Evolutionary conservation across 164 flowering plant species (phyloP), one percentile per base, ranked within the genome.

Genomic region (Magnolia changhungtana): DNA sequence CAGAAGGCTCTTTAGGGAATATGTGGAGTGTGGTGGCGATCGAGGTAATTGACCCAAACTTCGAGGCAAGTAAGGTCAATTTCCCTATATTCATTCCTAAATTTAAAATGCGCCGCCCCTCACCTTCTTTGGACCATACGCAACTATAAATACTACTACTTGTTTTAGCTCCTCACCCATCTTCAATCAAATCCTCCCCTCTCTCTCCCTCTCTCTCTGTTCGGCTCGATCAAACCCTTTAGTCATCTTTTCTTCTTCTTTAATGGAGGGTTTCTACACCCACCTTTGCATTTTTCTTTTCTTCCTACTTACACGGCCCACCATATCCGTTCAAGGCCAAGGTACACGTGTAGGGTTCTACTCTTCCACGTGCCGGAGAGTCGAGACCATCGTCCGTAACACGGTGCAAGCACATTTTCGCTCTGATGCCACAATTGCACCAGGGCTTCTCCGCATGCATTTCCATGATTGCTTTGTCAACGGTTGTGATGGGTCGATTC

Each of bases 381-480:
- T 76, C 0, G 93, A 90, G 76, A 79, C 86, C 65, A 84, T 84
- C 2, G 87, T 90, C 1, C 75, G 72, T 0, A 37, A 80, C 16
- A 78, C 88, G 0, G 90, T 89, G 2, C 24, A 67, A 5, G 8
- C 84, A 1, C 86, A 81, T 71, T 78, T 87, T 31, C 24, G 59
- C 0, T 52, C 83, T 0, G 66, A 87, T n/a, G 84, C 84, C 0
- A 50, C 84, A 4, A 64, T 89, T 3, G 92, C 90, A 16, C 83
- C 94, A 1, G 90, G 83, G 0, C 69, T 90, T 8, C 86, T 90
- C 0, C 83, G 92, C 23, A 78, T 91, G 89, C 88, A 85, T 65
- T 91, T 88, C 80, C 93, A 88, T 71, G 95, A 90, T 76, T 91
- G 95, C 77, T 91, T 91, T 27, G 91, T 90, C 2, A 78, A 79